Conservation (phyloP, 2,329 filamentous ascomycete species). For the Calycina marina region DNA sequence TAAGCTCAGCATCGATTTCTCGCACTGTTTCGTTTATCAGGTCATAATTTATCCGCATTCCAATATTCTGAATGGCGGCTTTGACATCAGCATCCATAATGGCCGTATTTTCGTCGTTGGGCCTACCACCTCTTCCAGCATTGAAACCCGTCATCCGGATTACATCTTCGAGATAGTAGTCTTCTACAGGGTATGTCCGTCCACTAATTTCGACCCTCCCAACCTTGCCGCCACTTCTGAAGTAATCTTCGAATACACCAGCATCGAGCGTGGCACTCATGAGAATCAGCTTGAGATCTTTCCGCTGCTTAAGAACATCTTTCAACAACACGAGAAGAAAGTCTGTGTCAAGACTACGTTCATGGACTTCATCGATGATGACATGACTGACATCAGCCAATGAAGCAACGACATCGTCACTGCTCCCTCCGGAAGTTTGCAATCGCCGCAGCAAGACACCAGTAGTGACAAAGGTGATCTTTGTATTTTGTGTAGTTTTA, state of each 20-base stretch:
- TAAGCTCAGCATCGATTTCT: slow-evolving; percentile 65
- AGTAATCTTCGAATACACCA: slow-evolving; percentile 71
- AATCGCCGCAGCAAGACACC: slow-evolving; percentile 80
- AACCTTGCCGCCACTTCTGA: slow-evolving; percentile 55
- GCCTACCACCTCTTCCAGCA: slow-evolving; percentile 25
- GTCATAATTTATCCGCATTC: slow-evolving; percentile 82
- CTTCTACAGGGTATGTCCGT: slow-evolving; percentile 76
- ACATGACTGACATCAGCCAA: slow-evolving; percentile 86
- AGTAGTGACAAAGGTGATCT: slow-evolving; percentile 90
- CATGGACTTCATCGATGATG: slow-evolving; percentile 93
- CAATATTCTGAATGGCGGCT: slow-evolving; percentile 55
- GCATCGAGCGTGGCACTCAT: slow-evolving; percentile 97
- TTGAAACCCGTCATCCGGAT: slow-evolving; percentile 65
- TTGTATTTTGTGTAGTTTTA: slow-evolving; percentile 55
- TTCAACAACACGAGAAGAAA: slow-evolving; percentile 80
- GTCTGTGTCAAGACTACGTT: slow-evolving; percentile 87
- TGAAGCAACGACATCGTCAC: slow-evolving; percentile 67
- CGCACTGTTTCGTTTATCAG: slow-evolving; percentile 68
- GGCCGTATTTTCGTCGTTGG: slow-evolving; percentile 28
- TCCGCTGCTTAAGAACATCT: slow-evolving; percentile 60
- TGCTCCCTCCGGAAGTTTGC: slow-evolving; percentile 73
- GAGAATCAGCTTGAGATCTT: slow-evolving; percentile 75
- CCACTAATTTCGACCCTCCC: slow-evolving; percentile 77
- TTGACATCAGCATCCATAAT: slow-evolving; percentile 44
- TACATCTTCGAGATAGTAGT: slow-evolving; percentile 82